Evolutionary conservation across 805 yeast genomes (phyloP).

Genomic region (Yamadazyma scolyti): DNA sequence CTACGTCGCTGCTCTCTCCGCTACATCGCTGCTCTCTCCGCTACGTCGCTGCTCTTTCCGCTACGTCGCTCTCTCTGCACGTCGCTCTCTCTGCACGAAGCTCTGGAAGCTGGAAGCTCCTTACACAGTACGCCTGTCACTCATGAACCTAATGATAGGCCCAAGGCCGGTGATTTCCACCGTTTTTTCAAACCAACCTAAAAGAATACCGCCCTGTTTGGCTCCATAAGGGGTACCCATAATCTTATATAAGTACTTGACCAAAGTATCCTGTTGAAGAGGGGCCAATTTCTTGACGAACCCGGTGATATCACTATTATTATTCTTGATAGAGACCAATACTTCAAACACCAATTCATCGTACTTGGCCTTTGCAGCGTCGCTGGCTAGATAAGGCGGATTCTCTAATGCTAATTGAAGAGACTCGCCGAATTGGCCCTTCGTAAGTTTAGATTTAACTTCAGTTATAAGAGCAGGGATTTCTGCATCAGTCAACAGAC

Average conservation of each 20-base stretch:
- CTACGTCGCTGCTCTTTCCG: too few relatives aligned
- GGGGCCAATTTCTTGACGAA: constrained; percentile 56
- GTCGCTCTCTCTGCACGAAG: too few relatives aligned
- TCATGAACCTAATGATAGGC: constrained; percentile 78
- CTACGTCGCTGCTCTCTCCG: too few relatives aligned
- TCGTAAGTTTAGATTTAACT: constrained; percentile 59
- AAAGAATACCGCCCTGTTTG: constrained; percentile 78
- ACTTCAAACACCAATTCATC: constrained; percentile 60
- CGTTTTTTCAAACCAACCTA: constrained; percentile 91
- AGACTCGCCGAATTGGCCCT: constrained; percentile 72
- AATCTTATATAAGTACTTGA: constrained; percentile 82
- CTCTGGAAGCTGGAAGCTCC: too few relatives aligned
- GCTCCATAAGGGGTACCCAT: constrained; percentile 78
- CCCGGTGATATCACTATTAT: constrained; percentile 64
- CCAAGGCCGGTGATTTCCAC: constrained; percentile 84
- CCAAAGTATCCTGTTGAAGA: constrained; percentile 70
- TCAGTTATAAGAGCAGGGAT: constrained; percentile 52
- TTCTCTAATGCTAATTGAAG: constrained; percentile 57
- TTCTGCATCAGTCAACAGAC: constrained; percentile 41
- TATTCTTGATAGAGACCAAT: constrained; percentile 47
- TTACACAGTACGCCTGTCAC: constrained; percentile 78
- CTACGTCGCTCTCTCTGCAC: too few relatives aligned
- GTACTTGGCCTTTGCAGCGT: constrained; percentile 45
- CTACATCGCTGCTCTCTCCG: too few relatives aligned
- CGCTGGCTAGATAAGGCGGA: constrained; percentile 83